Percentiles rank a stretch among this genome's conserved stretches.
These are phyloP conservation scores for Rhodofomes roseus DNA, from an alignment of 1,284 basidiomycete genomes.

Conservation along the genomic window DNA sequence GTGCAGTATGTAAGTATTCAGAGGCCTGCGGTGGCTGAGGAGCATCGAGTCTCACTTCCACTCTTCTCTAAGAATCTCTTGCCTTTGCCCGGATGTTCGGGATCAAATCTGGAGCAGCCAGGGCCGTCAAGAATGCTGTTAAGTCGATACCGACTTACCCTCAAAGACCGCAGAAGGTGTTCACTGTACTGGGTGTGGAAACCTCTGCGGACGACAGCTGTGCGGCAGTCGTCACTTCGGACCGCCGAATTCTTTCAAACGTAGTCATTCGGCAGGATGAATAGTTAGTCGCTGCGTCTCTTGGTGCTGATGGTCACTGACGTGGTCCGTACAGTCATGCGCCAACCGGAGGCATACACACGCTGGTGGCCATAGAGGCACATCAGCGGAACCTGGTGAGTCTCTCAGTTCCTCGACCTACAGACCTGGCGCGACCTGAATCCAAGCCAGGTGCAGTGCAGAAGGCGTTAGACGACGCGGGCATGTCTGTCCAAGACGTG, in stretches of 20 bases:
- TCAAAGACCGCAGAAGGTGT: background rate
- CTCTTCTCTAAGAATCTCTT: no score
- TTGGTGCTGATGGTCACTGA: background rate
- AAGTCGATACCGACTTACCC: background rate
- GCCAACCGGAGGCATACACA: slow-evolving; percentile 80
- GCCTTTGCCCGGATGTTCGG: no score
- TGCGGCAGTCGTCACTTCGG: slow-evolving; percentile 73
- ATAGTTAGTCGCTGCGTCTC: slow-evolving; percentile 36
- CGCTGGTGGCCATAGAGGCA: slow-evolving; percentile 67
- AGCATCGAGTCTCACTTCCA: no score
- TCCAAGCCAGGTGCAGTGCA: slow-evolving; percentile 70
- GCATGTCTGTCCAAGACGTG: slow-evolving; percentile 55
- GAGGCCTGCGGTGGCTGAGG: no score
- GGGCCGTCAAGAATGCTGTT: no score
- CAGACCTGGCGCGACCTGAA: slow-evolving; percentile 2
- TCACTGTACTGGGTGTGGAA: slow-evolving; percentile 79
- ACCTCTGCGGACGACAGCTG: slow-evolving; percentile 91
- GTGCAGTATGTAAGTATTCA: no score
- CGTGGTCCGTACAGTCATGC: slow-evolving; percentile 46
- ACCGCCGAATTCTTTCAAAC: slow-evolving; percentile 71
- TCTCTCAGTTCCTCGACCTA: slow-evolving; percentile 6
- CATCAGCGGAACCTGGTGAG: slow-evolving; percentile 79
- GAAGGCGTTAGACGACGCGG: slow-evolving; percentile 64
- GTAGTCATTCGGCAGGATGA: slow-evolving; percentile 78
- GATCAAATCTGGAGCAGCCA: no score